These are phyloP conservation scores for Prunus dulcis DNA, from an alignment of 306 rosid genomes.

Conservation along the genomic window DNA sequence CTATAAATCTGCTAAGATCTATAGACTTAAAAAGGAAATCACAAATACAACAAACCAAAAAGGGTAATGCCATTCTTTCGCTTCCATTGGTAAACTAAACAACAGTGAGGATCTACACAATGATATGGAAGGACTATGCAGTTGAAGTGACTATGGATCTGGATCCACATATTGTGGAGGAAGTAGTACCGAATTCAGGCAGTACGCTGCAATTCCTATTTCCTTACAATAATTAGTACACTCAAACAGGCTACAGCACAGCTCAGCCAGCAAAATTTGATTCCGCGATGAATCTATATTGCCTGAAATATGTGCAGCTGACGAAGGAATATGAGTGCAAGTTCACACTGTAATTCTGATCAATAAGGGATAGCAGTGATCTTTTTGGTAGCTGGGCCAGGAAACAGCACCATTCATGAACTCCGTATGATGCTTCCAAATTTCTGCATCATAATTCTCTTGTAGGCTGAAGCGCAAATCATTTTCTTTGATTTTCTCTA, in stretches of 20 bases:
- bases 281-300: not conserved
- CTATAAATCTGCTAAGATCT: not conserved
- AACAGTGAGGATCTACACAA: constrained; percentile 3
- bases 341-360: constrained; percentile 58
- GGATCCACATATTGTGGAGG: constrained; percentile 30
- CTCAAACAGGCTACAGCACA: constrained; percentile 23
- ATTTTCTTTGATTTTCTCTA: constrained; percentile 52
- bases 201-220: constrained; percentile 25
- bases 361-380: constrained; percentile 75
- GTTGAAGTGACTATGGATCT: constrained; percentile 23
- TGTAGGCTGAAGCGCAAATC: constrained; percentile 54
- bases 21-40: not conserved
- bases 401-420: constrained; percentile 50
- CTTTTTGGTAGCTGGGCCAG: constrained; percentile 70
- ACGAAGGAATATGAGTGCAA: not conserved
- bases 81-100: constrained; percentile 5
- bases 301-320: not conserved
- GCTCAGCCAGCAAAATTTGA: constrained; percentile 13
- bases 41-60: not conserved
- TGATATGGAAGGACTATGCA: not conserved
- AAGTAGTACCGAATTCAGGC: constrained; percentile 22
- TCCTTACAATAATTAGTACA: constrained; percentile 22
- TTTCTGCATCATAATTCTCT: constrained; percentile 58
- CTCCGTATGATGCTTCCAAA: constrained; percentile 59
- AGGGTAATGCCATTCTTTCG: not conserved